Base-by-base conservation (phyloP, 83 land plant genomes). In the Diphasiastrum complanatum region DNA sequence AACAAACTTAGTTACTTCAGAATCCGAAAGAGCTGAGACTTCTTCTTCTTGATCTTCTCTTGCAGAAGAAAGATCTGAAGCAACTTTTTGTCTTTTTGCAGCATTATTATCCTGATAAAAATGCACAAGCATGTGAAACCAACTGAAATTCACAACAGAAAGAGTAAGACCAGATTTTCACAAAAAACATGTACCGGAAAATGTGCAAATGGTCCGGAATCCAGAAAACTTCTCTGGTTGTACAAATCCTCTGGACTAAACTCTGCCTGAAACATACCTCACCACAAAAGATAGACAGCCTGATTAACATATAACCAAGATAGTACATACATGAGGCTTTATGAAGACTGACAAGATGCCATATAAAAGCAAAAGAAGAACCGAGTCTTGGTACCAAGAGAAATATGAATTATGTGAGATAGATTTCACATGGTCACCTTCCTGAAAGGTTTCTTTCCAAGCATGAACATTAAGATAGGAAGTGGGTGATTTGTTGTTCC, bases 191-290 rank as follows among this genome's bases (percentile, higher is more conserved):
- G 31, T 70, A 53, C 33, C 61, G n/a, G n/a, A n/a, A n/a, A n/a
- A n/a, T n/a, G n/a, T n/a, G n/a, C n/a, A n/a, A n/a, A n/a, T n/a
- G n/a, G n/a, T 52, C 35, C 16, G 64, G 49, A 69, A 25, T 47
- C 70, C 70, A 24, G 23, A 72, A 73, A 60, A 55, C 33, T 56
- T 8, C 64, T 83, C 91, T 82, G 82, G 50, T 66, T 73, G 18
- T 70, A 74, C 10, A 91, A 54, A 61, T 92, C 91, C 45, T 72
- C 91, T 33, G 96, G 97, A 63, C 82, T 81, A 45, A 88, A 82
- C 47, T 85, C 87, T 28, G 96, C 97, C 97, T 88, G 63, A 18
- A 41, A 32, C n/a, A n/a, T n/a, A n/a, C n/a, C n/a, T n/a, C n/a
- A n/a, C n/a, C n/a, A n/a, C n/a, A n/a, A n/a, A n/a, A n/a, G n/a